Evolutionary conservation across 352 stramenopile species (phyloP), one percentile per base, ranked within the genome.

Genomic region (Phytophthora hibernalis): DNA sequence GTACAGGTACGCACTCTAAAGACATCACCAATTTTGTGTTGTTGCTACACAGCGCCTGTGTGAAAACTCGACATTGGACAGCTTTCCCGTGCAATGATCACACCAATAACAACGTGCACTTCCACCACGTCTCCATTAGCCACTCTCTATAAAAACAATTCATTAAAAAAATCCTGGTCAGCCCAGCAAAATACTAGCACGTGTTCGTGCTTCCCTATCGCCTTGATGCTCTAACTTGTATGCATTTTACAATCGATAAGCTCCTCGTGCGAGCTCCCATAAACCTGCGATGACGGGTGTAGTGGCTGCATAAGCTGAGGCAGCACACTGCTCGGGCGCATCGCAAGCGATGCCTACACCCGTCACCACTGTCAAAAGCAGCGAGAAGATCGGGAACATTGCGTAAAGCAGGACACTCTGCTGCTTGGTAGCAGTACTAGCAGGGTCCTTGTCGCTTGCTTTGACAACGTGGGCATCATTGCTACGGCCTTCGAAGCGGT

Each of bases 261-360:
- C 84, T 31, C 85, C 70, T 15, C 69, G 67, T 13, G 65, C 58
- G 30, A 89, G 52, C 20, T 66, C 35, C 56, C 61, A 79, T 48
- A 89, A 48, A 24, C 67, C 52, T 43, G 80, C 28, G 11, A 79
- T 35, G 45, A 85, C 55, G 13, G 76, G 58, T 16, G 64, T 58
- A 21, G 55, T 54, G 24, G 70, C 44, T 42, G 69, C 24, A 62
- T 76, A 85, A 42, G 72, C 84, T 21, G 74, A 80, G 42, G 69
- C 54, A 4, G 72, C 78, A 49, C 87, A 95, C 43, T 84, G 70
- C 43, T 85, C 70, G 21, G 87, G 84, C 24, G 79, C 61, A 69
- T 95, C 87, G 60, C 87, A 95, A 22, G 87, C 87, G 49, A 95
- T 89, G 6, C 62, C 79, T 16, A 95, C 82, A 51, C 81, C 82